Evolutionary conservation across 495 filamentous ascomycete genomes (phyloP).

Genomic region (Penicillium cosmopolitanum): DNA sequence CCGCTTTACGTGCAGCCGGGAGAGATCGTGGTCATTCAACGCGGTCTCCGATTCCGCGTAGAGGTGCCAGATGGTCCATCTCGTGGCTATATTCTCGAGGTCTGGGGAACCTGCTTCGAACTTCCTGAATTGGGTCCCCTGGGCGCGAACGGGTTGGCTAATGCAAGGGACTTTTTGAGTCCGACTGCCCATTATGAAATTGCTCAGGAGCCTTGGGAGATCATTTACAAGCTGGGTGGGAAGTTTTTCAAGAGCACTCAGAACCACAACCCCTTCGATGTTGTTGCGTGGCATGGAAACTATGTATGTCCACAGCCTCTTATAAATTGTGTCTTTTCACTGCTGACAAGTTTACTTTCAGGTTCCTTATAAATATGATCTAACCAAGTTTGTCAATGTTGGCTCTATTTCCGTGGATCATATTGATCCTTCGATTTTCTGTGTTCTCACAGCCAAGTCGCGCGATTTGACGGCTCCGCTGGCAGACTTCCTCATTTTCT

Average conservation of each 20-base stretch:
- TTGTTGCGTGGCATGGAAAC: constrained; percentile 58
- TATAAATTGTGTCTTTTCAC: background rate
- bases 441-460: constrained; percentile 52
- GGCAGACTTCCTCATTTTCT: constrained; percentile 55
- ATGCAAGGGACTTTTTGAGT: constrained; percentile 52
- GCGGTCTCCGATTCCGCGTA: constrained; percentile 52
- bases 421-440: constrained; percentile 57
- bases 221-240: constrained; percentile 55
- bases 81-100: constrained; percentile 53
- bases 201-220: constrained; percentile 45
- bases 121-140: constrained; percentile 55
- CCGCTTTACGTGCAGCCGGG: constrained; percentile 51
- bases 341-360: constrained; percentile 18
- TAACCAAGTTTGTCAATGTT: constrained; percentile 56
- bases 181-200: constrained; percentile 49
- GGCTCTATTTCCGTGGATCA: constrained; percentile 55
- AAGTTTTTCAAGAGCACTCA: constrained; percentile 53
- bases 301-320: constrained; percentile 35
- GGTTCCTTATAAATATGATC: constrained; percentile 54
- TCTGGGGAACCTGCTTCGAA: constrained; percentile 52
- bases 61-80: constrained; percentile 48
- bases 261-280: constrained; percentile 55
- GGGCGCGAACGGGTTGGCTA: constrained; percentile 55
- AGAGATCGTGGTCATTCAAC: constrained; percentile 52
- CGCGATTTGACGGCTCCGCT: constrained; percentile 46